A percentile compares a stretch with the other conserved stretches of the same genome.
These are phyloP conservation scores for Daldinia loculata DNA, from an alignment of 495 filamentous ascomycete genomes.

Conservation along the genomic window DNA sequence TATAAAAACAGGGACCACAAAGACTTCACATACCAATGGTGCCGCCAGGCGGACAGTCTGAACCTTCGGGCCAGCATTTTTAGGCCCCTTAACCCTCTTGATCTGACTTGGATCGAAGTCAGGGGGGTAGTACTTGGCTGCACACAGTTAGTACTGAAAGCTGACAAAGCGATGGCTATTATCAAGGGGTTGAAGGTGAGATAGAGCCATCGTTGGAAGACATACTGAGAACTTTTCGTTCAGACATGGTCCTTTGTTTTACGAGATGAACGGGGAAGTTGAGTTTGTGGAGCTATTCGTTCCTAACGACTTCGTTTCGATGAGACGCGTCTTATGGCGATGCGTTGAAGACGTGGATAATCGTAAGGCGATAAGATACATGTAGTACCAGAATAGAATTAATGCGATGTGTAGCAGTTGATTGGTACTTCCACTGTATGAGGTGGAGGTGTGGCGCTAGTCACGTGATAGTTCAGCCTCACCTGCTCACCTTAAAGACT, in stretches of 20 bases:
- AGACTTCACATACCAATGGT: constrained; percentile 68
- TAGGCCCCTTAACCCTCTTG: constrained; percentile 70
- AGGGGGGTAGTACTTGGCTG: constrained; percentile 84
- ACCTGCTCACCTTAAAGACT: background rate
- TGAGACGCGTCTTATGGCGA: constrained; percentile 3
- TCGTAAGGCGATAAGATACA: constrained; percentile 7
- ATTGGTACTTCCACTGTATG: background rate
- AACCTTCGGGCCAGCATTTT: constrained; percentile 78
- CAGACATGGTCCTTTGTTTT: constrained; percentile 73
- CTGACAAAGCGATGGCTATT: constrained; percentile 3
- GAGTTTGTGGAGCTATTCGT: background rate
- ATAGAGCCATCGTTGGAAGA: constrained; percentile 53
- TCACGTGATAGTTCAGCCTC: constrained; percentile 27
- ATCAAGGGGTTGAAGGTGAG: constrained; percentile 50
- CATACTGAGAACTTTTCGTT: constrained; percentile 80
- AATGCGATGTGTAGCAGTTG: background rate
- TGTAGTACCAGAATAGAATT: background rate
- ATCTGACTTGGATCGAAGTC: constrained; percentile 93
- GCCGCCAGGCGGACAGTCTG: constrained; percentile 97
- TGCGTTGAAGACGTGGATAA: constrained; percentile 12
- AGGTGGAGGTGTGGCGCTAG: constrained; percentile 15
- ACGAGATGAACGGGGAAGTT: background rate
- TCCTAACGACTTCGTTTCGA: background rate
- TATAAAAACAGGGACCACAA: background rate
- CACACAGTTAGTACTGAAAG: constrained; percentile 20